Evolutionary conservation across 768 basidiomycete species (phyloP), one percentile per base, ranked within the genome.

Genomic region (Baorangia bicolor): DNA sequence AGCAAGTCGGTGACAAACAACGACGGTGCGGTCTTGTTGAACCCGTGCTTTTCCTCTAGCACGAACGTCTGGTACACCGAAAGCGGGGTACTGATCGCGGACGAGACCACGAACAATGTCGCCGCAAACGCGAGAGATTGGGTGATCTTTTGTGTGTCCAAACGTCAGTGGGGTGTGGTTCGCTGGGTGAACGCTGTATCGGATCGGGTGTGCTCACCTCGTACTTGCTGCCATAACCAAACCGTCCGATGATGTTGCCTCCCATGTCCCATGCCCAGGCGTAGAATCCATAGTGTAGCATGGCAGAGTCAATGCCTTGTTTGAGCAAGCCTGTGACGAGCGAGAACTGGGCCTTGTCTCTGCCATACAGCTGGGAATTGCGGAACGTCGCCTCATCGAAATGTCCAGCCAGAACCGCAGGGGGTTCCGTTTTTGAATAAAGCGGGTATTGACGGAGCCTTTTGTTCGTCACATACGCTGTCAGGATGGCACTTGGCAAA

Each of bases 1-100:
- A 95, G 30, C 35, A 91, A 68, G 71, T 99, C 96, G 2, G 79
- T 74, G 49, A 94, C 69, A 71, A 92, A 98, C 4, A 95, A 75
- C 16, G 64, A 63, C 1, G 84, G 82, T 0, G 94, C 92, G 6
- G 86, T 94, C 75, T 98, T 97, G 81, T 98, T 99, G 80, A 98
- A 98, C 1, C 95, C 95, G 60, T 97, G 93, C 60, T 87, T 89
- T 69, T 96, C 89, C 73, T 98, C 97, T 37, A 98, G 78, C 6
- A 94, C 89, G 67, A 99, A 99, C 4, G 93, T 97, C 57, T 85
- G 81, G 75, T 97, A 98, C 23, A 87, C 77, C 31, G 82, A 84
- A 39, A 93, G 75, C 20, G 96, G 94, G 12, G 94, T 75, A 9
- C 81, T 76, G 2, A 92, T 85, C 28, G 91, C 69, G 0, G 85